A percentile compares a stretch with the other conserved stretches of the same genome.
Evolutionary conservation across 2,329 filamentous ascomycete species (phyloP).

Genomic region (Colletotrichum brevisporum): DNA sequence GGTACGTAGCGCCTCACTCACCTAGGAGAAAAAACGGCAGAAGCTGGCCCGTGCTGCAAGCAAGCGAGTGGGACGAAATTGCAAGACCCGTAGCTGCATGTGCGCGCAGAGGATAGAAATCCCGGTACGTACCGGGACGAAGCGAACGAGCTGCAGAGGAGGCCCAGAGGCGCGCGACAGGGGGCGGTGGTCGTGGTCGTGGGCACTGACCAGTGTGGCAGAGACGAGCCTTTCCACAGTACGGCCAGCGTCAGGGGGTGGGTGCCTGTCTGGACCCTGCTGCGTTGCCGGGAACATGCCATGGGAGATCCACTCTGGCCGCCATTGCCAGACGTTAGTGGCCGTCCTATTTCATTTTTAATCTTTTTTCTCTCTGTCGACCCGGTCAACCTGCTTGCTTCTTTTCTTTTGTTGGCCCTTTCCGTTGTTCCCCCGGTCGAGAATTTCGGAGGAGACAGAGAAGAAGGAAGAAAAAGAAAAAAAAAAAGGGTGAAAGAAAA

Average conservation of each 20-base stretch:
- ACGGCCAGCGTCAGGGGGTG: conserved; percentile 32
- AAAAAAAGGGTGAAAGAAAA: background rate
- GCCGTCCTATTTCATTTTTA: conserved; percentile 27
- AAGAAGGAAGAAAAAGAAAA: background rate
- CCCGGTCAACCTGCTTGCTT: background rate
- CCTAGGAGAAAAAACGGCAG: background rate
- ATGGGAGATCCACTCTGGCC: conserved; percentile 27
- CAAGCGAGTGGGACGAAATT: conserved; percentile 41
- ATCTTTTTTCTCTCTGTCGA: conserved; percentile 8
- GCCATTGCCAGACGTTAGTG: conserved; percentile 37
- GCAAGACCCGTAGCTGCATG: conserved; percentile 38
- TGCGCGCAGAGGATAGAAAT: background rate
- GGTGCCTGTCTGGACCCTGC: conserved; percentile 32
- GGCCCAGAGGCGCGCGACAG: background rate
- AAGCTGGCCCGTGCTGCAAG: conserved; percentile 35
- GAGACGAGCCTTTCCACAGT: conserved; percentile 34
- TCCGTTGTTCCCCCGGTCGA: conserved; percentile 12
- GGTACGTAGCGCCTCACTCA: background rate
- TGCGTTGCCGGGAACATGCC: conserved; percentile 36
- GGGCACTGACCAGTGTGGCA: background rate
- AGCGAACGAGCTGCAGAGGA: background rate
- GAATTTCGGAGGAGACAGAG: background rate
- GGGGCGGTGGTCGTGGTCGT: background rate
- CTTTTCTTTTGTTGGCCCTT: conserved; percentile 6
- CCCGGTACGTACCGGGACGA: conserved; percentile 3